These are phyloP conservation scores for Salix purpurea DNA, from an alignment of 345 rosid genomes.

Conservation along the genomic window DNA sequence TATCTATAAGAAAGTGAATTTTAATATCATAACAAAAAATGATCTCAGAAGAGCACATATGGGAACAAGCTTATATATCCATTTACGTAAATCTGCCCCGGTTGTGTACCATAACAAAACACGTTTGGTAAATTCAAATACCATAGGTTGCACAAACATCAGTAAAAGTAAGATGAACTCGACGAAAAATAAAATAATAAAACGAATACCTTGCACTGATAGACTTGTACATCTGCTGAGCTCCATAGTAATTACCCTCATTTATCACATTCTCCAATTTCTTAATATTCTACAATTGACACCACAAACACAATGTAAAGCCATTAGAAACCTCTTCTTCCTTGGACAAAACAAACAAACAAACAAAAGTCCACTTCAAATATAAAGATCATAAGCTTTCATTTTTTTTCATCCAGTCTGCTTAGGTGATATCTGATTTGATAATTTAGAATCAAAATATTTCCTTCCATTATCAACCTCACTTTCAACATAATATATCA, in stretches of 20 bases:
- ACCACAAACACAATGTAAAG: background rate
- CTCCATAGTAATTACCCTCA: constrained; percentile 87
- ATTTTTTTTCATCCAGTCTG: background rate
- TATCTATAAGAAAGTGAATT: constrained; percentile 41
- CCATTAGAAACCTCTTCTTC: background rate
- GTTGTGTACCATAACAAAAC: background rate
- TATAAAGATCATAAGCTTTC: background rate
- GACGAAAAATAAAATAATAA: background rate
- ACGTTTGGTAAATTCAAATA: background rate
- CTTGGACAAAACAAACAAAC: background rate
- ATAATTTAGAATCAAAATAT: background rate
- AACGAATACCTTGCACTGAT: constrained; percentile 64
- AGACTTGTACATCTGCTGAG: constrained; percentile 95
- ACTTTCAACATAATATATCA: background rate
- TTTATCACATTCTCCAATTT: constrained; percentile 67
- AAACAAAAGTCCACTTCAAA: background rate
- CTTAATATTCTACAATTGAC: constrained; percentile 56
- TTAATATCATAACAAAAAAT: background rate
- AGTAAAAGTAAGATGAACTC: background rate
- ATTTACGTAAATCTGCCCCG: background rate
- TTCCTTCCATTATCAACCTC: background rate
- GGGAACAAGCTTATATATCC: background rate
- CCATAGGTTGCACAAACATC: background rate
- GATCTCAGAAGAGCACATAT: background rate
- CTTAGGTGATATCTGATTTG: background rate